Base-by-base conservation (phyloP, 2,329 filamentous ascomycete genomes). In the Acarospora socialis region DNA sequence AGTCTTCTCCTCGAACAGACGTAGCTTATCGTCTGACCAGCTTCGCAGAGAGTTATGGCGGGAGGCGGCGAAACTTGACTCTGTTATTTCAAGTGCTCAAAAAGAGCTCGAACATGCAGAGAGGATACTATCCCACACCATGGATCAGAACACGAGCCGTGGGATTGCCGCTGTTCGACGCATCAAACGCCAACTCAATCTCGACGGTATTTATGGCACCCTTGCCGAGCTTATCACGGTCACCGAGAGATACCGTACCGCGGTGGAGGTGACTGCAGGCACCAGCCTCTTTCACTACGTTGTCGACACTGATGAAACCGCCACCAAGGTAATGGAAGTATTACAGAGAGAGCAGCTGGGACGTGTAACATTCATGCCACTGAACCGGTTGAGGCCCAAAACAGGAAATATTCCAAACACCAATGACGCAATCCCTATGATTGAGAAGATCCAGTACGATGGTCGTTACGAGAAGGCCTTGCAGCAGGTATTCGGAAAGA, bases 261-360 rank as follows among this genome's bases (percentile, higher is more conserved):
- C 90, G 2, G 79, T 92, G 7, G 90, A 98, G 56, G 83, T 92
- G 45, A 90, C 86, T 31, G 90, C 87, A 2, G 90, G 90, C 12
- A 77, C 77, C 41, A 92, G 83, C 51, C 66, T 98, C 6, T 98
- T 98, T 58, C 83, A 98, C 55, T 93, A 93, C 43, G 76, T 98
- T 7, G 87, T 95, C 25, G 87, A 98, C 52, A 87, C 79, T 30
- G 83, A 92, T 38, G 73, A 80, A 23, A 94, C 86, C 0, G 84
- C 86, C 1, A 83, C 81, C 1, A 72, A 73, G 43, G 70, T 94
- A 20, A 73, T 90, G 25, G 79, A 87, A 43, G 70, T 75, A 9
- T 64, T 98, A 17, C 79, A 84, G 50, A 77, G 75, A 42, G 74
- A 82, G 43, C 79, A 75, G 38, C 78, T 80, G 10, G 90, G 90